These are phyloP conservation scores for Phytophthora cactorum DNA, from an alignment of 352 stramenopile genomes.

Conservation along the genomic window DNA sequence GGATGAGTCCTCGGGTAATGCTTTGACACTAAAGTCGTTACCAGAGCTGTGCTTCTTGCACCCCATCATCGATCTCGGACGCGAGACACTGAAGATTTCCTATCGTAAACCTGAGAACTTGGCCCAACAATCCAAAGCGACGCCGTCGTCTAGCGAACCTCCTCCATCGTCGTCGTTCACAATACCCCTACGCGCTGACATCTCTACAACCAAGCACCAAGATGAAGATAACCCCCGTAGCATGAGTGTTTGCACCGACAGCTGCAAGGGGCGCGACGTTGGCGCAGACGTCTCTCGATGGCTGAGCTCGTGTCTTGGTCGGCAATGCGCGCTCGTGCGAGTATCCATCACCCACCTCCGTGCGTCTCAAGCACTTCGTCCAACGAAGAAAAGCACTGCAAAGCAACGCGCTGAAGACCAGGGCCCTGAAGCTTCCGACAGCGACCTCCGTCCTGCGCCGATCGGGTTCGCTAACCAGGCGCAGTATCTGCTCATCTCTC, in stretches of 20 bases:
- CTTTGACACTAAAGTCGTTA: slow-evolving; percentile 64
- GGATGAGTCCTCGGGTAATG: slow-evolving; percentile 51
- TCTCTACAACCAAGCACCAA: slow-evolving; percentile 21
- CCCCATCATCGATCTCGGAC: slow-evolving; percentile 63
- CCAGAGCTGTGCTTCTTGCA: slow-evolving; percentile 69
- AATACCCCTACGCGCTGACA: slow-evolving; percentile 43
- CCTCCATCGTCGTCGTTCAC: slow-evolving; percentile 29
- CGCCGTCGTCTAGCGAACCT: slow-evolving; percentile 10
- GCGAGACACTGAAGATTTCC: slow-evolving; percentile 61
- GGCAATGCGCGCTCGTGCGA: slow-evolving; percentile 74
- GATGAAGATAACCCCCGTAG: slow-evolving; percentile 32
- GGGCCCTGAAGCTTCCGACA: not conserved
- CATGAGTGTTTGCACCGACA: slow-evolving; percentile 60
- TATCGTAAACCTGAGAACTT: slow-evolving; percentile 20
- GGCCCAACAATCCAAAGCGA: slow-evolving; percentile 4
- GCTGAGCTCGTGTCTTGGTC: slow-evolving; percentile 67
- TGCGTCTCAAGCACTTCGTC: slow-evolving; percentile 24
- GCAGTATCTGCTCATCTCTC: slow-evolving; percentile 71
- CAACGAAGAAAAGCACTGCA: slow-evolving; percentile 4
- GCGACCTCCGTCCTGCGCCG: slow-evolving; percentile 21
- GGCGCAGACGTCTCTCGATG: slow-evolving; percentile 60
- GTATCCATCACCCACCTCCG: slow-evolving; percentile 56
- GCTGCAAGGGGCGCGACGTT: slow-evolving; percentile 61
- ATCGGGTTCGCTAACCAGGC: slow-evolving; percentile 84
- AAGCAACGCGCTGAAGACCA: not conserved